Base-by-base conservation (phyloP, 2,329 filamentous ascomycete genomes). In the Didymellaceae sp. region DNA sequence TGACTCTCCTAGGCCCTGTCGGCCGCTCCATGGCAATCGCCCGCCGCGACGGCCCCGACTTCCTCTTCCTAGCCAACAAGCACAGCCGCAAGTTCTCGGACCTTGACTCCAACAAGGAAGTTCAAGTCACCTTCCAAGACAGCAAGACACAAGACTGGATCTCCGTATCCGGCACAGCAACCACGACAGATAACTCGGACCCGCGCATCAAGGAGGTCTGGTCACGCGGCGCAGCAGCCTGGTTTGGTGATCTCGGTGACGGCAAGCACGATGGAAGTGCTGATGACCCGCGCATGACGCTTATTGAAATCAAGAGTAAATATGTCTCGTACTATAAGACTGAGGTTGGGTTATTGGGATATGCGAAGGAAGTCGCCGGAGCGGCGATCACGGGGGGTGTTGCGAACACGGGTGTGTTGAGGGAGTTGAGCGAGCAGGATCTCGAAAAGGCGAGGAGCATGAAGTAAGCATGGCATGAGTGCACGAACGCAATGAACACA, bases 41-140 rank as follows among this genome's bases (percentile, higher is more conserved):
- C 44, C 76, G 90, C 86, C 71, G 90, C 43, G 58, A 61, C 40
- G 78, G 79, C 9, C 78, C 78, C 6, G 78, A 81, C 63, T 78
- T 80, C 62, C 73, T 80, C 57, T 80, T 79, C 70, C 73, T 81
- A 37, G 66, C 76, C 62, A 81, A 81, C 70, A 65, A 59, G 20
- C 69, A 80, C 68, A 75, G 72, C 35, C 58, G 71, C 41, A 81
- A 81, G 40, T 78, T 80, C 64, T 58, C 67, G 38, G 78, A 81
- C 59, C 63, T 81, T 8, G 56, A 70, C 7, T 45, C 69, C n/a
- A 75, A 74, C 63, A 71, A 70, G 17, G 72, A 75, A 55, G 70
- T 74, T 42, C 73, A 76, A 42, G 62, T 81, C 42, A 74, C 73
- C 16, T 78, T 80, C 71, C 76, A 79, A 40, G 74, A 81, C 67